phyloP scores from a whole-genome alignment of 768 basidiomycete genomes.

The Psilocybe sp. region DNA sequence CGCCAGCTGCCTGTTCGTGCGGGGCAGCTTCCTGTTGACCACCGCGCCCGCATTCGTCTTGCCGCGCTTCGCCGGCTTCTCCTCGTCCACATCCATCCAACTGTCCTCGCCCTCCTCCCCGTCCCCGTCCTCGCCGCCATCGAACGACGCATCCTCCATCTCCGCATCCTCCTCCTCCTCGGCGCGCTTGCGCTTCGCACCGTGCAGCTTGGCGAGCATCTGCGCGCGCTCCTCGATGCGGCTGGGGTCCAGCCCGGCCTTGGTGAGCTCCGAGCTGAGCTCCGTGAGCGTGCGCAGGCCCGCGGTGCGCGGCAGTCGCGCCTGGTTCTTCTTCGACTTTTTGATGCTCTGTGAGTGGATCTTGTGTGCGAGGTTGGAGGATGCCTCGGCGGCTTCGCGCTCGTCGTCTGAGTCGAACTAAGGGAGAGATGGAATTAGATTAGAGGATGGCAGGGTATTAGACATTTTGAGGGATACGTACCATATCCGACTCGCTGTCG shows the following conservation, averaged over 20 bases:
- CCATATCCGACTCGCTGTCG: conserved; percentile 84
- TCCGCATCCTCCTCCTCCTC: conserved; percentile 58
- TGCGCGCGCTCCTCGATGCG: conserved; percentile 86
- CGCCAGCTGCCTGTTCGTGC: conserved; percentile 69
- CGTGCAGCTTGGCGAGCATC: conserved; percentile 71
- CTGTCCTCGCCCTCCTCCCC: conserved; percentile 51
- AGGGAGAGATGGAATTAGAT: not conserved
- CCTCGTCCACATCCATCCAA: too few species aligned
- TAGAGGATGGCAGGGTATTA: not conserved
- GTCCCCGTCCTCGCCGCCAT: conserved; percentile 47
- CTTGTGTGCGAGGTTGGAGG: conserved; percentile 60
- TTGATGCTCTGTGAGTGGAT: conserved; percentile 75
- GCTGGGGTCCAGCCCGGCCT: conserved; percentile 86
- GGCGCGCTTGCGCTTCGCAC: conserved; percentile 69
- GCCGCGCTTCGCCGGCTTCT: conserved; percentile 50
- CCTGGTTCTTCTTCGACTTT: conserved; percentile 83
- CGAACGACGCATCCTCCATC: conserved; percentile 53
- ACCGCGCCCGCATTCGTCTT: conserved; percentile 63
- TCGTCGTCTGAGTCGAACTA: conserved; percentile 75
- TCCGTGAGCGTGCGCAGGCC: conserved; percentile 70
- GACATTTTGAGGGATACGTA: conserved; percentile 29
- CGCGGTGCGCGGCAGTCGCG: conserved; percentile 76
- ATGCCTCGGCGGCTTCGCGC: conserved; percentile 66
- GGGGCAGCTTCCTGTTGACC: conserved; percentile 52
- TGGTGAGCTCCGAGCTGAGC: conserved; percentile 77